Evolutionary conservation across 306 rosid genomes (phyloP).

Genomic region (Trifolium subterraneum): DNA sequence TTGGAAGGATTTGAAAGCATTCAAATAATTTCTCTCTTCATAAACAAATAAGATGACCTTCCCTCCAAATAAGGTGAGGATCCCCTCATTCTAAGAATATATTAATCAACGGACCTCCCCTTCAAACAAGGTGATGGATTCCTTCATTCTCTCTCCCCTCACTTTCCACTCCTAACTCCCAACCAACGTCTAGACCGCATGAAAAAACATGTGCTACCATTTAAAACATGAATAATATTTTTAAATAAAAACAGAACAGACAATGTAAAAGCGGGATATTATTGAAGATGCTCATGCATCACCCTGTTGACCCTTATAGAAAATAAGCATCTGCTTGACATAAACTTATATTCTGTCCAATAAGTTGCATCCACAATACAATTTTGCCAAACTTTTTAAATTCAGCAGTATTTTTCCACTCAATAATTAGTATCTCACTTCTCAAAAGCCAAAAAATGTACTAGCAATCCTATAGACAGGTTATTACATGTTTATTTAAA

Average conservation of each 20-base stretch:
- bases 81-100: background rate
- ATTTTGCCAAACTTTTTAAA: background rate
- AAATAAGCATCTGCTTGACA: slow-evolving; percentile 8
- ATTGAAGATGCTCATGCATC: background rate
- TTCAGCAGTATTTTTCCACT: background rate
- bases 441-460: background rate
- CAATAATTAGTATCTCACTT: background rate
- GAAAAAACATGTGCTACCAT: slow-evolving; percentile 3
- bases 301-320: slow-evolving; percentile 12
- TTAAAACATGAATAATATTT: background rate
- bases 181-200: background rate
- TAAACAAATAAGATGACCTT: background rate
- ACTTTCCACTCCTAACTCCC: background rate
- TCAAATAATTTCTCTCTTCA: background rate
- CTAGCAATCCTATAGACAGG: no score
- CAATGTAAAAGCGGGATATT: background rate
- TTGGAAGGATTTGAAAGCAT: background rate
- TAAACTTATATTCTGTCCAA: background rate
- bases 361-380: background rate
- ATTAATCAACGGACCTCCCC: background rate
- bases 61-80: background rate
- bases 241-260: background rate
- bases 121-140: background rate
- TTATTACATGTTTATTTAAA: background rate
- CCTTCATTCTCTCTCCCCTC: background rate